Percentiles rank a stretch among this genome's conserved stretches.
phyloP scores from a whole-genome alignment of 352 stramenopile genomes.

The Peronospora tabacina region DNA sequence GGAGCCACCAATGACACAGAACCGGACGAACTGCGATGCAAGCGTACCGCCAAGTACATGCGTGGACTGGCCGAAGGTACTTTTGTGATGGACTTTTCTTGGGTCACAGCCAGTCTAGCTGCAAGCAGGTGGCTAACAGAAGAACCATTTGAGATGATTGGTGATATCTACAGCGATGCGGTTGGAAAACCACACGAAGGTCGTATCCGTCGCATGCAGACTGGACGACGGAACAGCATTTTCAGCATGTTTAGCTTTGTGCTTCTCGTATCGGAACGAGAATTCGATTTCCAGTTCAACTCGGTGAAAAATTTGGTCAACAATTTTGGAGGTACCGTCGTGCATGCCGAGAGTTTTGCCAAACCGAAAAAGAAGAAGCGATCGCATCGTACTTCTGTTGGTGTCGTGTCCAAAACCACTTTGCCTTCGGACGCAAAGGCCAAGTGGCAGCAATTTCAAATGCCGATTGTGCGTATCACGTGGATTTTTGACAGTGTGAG shows the following conservation, averaged over 20 bases:
- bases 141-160: constrained; percentile 62
- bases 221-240: constrained; percentile 58
- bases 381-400: constrained; percentile 38
- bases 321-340: constrained; percentile 59
- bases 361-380: constrained; percentile 19
- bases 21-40: constrained; percentile 41
- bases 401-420: constrained; percentile 70
- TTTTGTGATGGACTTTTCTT: constrained; percentile 72
- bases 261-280: constrained; percentile 50
- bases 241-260: constrained; percentile 73
- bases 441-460: constrained; percentile 59
- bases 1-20: constrained; percentile 4
- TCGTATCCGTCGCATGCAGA: constrained; percentile 39
- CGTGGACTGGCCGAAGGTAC: constrained; percentile 61
- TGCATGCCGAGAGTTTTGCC: constrained; percentile 26
- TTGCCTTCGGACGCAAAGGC: constrained; percentile 41
- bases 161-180: constrained; percentile 73
- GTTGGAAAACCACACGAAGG: constrained; percentile 62
- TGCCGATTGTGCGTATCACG: constrained; percentile 79
- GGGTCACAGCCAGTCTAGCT: constrained; percentile 57
- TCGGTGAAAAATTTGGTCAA: constrained; percentile 50
- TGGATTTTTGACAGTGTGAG: constrained; percentile 88
- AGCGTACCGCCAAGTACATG: constrained; percentile 84
- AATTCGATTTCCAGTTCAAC: constrained; percentile 72
- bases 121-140: constrained; percentile 63